Conservation (phyloP, 2,329 filamentous ascomycete genomes). For the Ceratocystis harringtonii region DNA sequence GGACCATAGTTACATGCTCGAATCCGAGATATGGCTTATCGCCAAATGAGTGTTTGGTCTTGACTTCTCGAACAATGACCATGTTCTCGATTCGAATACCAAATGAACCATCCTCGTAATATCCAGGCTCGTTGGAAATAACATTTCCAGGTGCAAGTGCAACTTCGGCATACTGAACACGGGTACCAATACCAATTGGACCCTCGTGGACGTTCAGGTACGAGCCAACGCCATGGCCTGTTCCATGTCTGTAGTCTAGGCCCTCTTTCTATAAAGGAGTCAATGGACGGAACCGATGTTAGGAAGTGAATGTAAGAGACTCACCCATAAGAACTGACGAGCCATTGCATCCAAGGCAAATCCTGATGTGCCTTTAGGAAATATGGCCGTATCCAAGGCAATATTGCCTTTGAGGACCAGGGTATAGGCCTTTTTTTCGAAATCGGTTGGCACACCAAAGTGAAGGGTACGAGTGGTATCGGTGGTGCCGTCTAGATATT, state of each 20-base stretch:
- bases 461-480: constrained; percentile 90
- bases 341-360: constrained; percentile 82
- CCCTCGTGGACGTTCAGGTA: constrained; percentile 96
- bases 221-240: constrained; percentile 87
- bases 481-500: constrained; percentile 89
- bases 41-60: constrained; percentile 76
- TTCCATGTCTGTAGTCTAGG: constrained; percentile 89
- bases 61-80: constrained; percentile 74
- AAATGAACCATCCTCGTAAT: constrained; percentile 90
- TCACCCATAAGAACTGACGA: constrained; percentile 80
- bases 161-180: constrained; percentile 83
- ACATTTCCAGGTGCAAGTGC: constrained; percentile 84
- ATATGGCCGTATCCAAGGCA: constrained; percentile 68
- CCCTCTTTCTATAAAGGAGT: constrained; percentile 43
- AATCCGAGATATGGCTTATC: constrained; percentile 92
- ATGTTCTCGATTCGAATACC: constrained; percentile 96
- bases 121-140: constrained; percentile 89
- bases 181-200: constrained; percentile 86
- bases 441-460: constrained; percentile 68
- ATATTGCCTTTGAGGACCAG: constrained; percentile 92
- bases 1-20: constrained; percentile 94
- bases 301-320: constrained; percentile 18
- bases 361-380: constrained; percentile 88
- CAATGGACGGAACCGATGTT: not conserved
- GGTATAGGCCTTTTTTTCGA: constrained; percentile 81